Percentiles rank a stretch among this genome's conserved stretches.
Evolutionary conservation across 805 yeast species (phyloP).

Genomic region (Kuraishia molischiana): DNA sequence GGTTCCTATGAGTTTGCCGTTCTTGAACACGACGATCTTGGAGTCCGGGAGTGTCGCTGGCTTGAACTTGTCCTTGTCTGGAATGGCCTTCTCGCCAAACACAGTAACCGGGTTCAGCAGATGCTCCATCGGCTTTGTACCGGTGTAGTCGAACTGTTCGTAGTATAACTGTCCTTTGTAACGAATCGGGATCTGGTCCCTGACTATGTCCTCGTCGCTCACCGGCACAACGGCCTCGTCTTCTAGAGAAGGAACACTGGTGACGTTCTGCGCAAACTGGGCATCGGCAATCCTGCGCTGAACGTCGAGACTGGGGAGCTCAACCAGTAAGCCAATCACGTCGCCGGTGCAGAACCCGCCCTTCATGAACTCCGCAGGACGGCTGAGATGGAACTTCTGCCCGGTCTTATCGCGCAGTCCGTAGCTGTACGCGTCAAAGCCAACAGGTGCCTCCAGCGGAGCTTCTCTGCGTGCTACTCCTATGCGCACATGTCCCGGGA

Average conservation of each 20-base stretch:
- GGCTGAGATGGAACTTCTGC: constrained; percentile 64
- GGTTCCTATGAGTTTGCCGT: constrained; percentile 60
- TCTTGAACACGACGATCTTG: constrained; percentile 58
- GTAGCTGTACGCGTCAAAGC: constrained; percentile 90
- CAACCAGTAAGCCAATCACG: constrained; percentile 67
- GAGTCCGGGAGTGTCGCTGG: constrained; percentile 48
- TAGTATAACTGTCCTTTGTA: constrained; percentile 69
- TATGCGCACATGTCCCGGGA: constrained; percentile 53
- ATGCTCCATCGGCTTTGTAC: constrained; percentile 64
- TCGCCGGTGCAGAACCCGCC: constrained; percentile 68
- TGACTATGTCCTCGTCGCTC: constrained; percentile 31
- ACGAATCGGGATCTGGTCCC: constrained; percentile 85
- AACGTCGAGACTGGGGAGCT: constrained; percentile 44
- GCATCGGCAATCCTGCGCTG: constrained; percentile 32
- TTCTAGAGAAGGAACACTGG: not conserved
- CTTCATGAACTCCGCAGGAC: constrained; percentile 47
- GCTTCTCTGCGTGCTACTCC: constrained; percentile 86
- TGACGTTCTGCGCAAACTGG: constrained; percentile 21
- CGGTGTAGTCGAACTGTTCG: constrained; percentile 76
- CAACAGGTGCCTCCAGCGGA: constrained; percentile 88
- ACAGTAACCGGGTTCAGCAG: constrained; percentile 62
- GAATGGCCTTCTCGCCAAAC: constrained; percentile 57
- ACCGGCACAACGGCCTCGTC: constrained; percentile 6
- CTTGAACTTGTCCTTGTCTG: constrained; percentile 35
- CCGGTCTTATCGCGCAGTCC: constrained; percentile 78